phyloP scores from a whole-genome alignment of 2,329 filamentous ascomycete genomes.

The Aspergillus arachidicola region DNA sequence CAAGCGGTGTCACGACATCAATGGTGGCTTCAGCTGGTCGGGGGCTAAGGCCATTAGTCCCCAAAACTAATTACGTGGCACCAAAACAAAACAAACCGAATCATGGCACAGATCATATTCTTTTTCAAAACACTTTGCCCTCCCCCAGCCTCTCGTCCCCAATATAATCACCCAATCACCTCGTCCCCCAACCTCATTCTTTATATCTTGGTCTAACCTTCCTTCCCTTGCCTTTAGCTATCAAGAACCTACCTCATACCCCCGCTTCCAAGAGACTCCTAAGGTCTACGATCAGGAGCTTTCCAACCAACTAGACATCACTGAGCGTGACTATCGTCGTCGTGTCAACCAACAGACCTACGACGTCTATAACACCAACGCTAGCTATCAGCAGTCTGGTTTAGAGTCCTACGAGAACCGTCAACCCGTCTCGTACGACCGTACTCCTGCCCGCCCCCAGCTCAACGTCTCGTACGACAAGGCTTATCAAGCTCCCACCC shows the following conservation, averaged over 20 bases:
- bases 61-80: constrained; percentile 27
- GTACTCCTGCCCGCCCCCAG: constrained; percentile 11
- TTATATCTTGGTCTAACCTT: constrained; percentile 29
- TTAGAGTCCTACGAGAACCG: constrained; percentile 22
- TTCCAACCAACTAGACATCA: constrained; percentile 54
- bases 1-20: constrained; percentile 25
- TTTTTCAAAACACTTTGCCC: constrained; percentile 5
- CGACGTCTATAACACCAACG: constrained; percentile 42
- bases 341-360: constrained; percentile 55
- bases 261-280: constrained; percentile 49
- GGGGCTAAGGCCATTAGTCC: constrained; percentile 22
- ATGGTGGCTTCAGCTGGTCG: constrained; percentile 17
- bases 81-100: constrained; percentile 26
- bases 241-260: constrained; percentile 55
- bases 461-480: constrained; percentile 36
- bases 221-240: constrained; percentile 47
- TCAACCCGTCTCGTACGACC: constrained; percentile 27
- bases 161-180: constrained; percentile 15
- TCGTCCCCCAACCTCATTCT: constrained; percentile 16
- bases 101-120: constrained; percentile 3
- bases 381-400: constrained; percentile 16
- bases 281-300: constrained; percentile 45
- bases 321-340: constrained; percentile 68
- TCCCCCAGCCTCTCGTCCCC: constrained; percentile 4
- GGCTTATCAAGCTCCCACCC: constrained; percentile 35